Conservation (phyloP, 2,329 filamentous ascomycete species). For the Aspergillus amoenus region DNA sequence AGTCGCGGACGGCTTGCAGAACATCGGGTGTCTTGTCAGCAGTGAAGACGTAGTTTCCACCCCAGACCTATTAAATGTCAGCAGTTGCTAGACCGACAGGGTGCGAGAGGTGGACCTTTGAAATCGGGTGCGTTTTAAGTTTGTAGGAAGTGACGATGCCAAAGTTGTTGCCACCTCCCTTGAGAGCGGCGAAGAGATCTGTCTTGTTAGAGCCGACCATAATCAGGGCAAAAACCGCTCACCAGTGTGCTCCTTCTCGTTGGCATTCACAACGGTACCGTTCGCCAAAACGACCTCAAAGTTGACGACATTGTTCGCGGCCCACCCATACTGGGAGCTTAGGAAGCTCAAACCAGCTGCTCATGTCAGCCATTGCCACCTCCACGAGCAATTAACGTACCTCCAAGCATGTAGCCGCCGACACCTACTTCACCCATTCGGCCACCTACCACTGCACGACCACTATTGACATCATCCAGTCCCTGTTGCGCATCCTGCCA, state of each 20-base stretch:
- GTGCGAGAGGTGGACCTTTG: slow-evolving; percentile 20
- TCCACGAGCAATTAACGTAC: slow-evolving; percentile 21
- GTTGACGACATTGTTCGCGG: slow-evolving; percentile 48
- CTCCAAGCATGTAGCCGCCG: slow-evolving; percentile 48
- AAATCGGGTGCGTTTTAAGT: slow-evolving; percentile 32
- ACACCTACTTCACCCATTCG: slow-evolving; percentile 51
- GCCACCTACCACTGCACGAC: slow-evolving; percentile 43
- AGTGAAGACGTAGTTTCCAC: slow-evolving; percentile 46
- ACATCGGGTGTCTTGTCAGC: slow-evolving; percentile 37
- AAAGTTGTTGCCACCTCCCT: slow-evolving; percentile 46
- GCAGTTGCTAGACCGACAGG: not conserved
- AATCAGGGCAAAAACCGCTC: not conserved
- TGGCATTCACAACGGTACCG: slow-evolving; percentile 45
- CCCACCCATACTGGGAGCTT: slow-evolving; percentile 51
- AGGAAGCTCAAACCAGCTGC: slow-evolving; percentile 48
- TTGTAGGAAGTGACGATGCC: slow-evolving; percentile 45
- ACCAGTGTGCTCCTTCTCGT: slow-evolving; percentile 34
- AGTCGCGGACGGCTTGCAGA: slow-evolving; percentile 34
- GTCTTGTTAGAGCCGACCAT: not conserved
- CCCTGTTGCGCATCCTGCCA: slow-evolving; percentile 37
- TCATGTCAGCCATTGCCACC: slow-evolving; percentile 17
- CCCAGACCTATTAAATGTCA: slow-evolving; percentile 42
- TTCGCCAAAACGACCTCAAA: slow-evolving; percentile 51
- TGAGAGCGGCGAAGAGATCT: slow-evolving; percentile 45
- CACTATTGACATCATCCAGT: slow-evolving; percentile 26